Percentiles rank a stretch among this genome's conserved stretches.
Evolutionary conservation across 352 stramenopile species (phyloP).

Genomic region (Globisporangium solare): DNA sequence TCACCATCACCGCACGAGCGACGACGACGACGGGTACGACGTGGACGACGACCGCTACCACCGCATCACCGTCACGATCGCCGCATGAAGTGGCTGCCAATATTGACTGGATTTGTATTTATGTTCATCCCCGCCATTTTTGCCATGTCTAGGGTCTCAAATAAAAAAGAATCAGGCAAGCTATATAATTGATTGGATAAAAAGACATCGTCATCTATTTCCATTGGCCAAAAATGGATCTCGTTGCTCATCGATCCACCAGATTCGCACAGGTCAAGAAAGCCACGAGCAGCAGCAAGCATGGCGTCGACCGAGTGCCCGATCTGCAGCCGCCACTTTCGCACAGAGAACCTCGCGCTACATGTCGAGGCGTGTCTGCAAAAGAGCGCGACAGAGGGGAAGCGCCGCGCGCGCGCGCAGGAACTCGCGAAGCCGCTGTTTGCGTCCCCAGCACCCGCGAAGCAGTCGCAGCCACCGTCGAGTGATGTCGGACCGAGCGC

Average conservation of each 20-base stretch:
- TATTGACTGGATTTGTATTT: neutral
- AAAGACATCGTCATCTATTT: neutral
- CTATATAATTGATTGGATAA: neutral
- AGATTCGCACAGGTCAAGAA: too few relatives aligned
- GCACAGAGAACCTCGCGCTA: conserved; percentile 60
- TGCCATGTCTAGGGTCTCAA: neutral
- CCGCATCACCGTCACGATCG: conserved; percentile 3
- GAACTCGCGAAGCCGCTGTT: conserved; percentile 13
- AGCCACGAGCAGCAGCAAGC: neutral
- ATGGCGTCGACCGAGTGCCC: conserved; percentile 50
- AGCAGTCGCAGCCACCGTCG: neutral
- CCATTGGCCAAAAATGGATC: neutral
- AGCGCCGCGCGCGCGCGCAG: conserved; percentile 12
- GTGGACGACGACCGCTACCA: neutral
- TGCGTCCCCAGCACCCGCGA: neutral
- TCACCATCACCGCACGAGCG: neutral
- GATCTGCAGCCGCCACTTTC: conserved; percentile 77
- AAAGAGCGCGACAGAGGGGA: conserved; percentile 22
- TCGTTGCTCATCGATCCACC: neutral
- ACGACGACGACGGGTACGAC: neutral
- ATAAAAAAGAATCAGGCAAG: neutral
- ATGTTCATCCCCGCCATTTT: neutral
- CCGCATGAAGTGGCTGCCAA: too few relatives aligned
- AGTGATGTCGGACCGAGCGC: neutral
- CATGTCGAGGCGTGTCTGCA: conserved; percentile 68